Evolutionary conservation across 2,329 filamentous ascomycete species (phyloP).

Genomic region (Paecilomyces sp.): DNA sequence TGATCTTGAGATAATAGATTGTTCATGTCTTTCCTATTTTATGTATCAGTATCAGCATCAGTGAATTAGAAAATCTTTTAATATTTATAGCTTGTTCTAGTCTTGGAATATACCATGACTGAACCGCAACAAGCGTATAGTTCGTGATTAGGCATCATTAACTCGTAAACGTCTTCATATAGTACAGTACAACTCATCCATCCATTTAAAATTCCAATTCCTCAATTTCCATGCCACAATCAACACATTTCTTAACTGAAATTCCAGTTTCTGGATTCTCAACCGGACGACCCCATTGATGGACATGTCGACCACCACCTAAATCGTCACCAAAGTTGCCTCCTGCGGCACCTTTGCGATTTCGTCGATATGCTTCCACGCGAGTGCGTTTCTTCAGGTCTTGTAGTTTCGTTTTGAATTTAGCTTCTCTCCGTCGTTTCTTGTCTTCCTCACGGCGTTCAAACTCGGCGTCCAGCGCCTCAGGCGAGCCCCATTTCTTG

Average conservation of each 20-base stretch:
- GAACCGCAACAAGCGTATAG: no score
- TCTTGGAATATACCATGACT: no score
- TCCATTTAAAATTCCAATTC: slow-evolving; percentile 52
- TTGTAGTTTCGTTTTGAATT: slow-evolving; percentile 81
- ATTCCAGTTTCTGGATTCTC: slow-evolving; percentile 51
- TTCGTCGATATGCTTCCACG: slow-evolving; percentile 79
- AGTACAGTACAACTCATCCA: neutral
- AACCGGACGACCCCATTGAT: slow-evolving; percentile 67
- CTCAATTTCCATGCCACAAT: slow-evolving; percentile 62
- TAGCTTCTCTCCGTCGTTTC: slow-evolving; percentile 79
- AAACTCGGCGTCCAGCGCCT: slow-evolving; percentile 83
- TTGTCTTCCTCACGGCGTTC: slow-evolving; percentile 70
- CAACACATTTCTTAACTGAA: slow-evolving; percentile 63
- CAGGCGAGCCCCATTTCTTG: slow-evolving; percentile 83
- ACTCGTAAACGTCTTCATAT: neutral
- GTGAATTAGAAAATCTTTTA: neutral
- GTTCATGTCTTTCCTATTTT: neutral
- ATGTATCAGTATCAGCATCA: neutral
- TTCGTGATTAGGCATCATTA: neutral
- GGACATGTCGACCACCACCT: slow-evolving; percentile 66
- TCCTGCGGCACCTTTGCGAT: slow-evolving; percentile 45
- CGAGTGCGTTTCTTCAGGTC: slow-evolving; percentile 90
- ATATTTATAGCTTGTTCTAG: neutral
- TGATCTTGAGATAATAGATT: neutral
- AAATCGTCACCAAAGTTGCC: slow-evolving; percentile 70